Base-by-base conservation (phyloP, 768 basidiomycete genomes). In the Mycena floridula region DNA sequence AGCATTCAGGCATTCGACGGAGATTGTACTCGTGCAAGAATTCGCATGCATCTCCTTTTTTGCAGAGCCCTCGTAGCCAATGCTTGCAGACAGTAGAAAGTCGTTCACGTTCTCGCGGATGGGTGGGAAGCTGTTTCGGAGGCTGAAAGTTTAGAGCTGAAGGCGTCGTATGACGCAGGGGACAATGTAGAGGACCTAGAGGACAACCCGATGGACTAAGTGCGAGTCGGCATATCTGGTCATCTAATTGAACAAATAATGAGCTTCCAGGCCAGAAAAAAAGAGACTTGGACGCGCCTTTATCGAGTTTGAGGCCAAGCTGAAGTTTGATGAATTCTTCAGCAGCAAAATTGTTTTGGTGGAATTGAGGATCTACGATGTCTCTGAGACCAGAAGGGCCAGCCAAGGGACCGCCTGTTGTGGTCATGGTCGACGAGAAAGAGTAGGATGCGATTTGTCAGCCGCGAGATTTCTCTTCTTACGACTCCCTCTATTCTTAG, bases 11-110 rank as follows among this genome's bases (percentile, higher is more conserved):
- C 94, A 98, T 98, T 49, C 90, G 85, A 47, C 96, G 71, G 41
- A 99, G 76, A 61, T 98, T 96, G 71, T 97, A 99, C 68, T 98
- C 96, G 66, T 99, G 96, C 59, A 98, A 75, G 64, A 98, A 99
- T 68, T 98, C 96, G 68, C 96, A 99, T 21, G 87, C 85, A 59
- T 94, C 89, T 43, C 93, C 95, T 64, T 98, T 98, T 69, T 98
- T 98, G 67, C 96, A 98, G 15, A 99, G 74, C 12, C 96, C 96
- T 45, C 96, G 81, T 35, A 99, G 79, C 88, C 95, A 98, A 67
- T 98, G 96, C 66, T 98, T 98, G 70, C 96, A 99, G 15, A 99
- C 94, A 2, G 95, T 96, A 18, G 86, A 79, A 35, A 91, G 72
- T 35, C 88, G 77, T 53, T 90, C 89, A 51, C 88, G 69, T 56